A percentile compares a stretch with the other conserved stretches of the same genome.
phyloP scores from a whole-genome alignment of 345 rosid genomes.

The Iberis pinnata region DNA sequence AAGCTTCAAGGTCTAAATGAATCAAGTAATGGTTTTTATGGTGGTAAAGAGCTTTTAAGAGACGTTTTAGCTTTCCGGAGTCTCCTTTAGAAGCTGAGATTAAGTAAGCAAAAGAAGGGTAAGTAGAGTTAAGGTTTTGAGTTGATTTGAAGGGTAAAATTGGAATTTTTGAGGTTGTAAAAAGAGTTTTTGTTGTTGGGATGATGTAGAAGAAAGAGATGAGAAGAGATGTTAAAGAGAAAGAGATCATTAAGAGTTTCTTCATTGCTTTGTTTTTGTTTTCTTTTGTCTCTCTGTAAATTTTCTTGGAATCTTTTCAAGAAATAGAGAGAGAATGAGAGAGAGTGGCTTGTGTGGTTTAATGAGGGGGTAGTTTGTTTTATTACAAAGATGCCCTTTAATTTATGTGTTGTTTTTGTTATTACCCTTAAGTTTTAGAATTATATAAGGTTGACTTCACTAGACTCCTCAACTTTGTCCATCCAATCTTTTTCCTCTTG shows the following conservation, averaged over 20 bases:
- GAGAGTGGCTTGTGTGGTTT: conserved; percentile 11
- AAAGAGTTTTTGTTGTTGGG: conserved; percentile 35
- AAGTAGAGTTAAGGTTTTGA: conserved; percentile 31
- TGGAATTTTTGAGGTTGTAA: conserved; percentile 34
- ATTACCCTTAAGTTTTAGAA: not conserved
- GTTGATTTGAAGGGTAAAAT: conserved; percentile 28
- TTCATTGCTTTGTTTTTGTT: conserved; percentile 20
- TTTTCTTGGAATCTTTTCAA: conserved; percentile 7
- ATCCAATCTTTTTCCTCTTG: too few species aligned
- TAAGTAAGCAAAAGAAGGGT: conserved; percentile 77
- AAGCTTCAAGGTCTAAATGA: conserved; percentile 67
- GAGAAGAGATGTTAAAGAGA: conserved; percentile 47
- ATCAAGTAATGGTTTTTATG: conserved; percentile 71
- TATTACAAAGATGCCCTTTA: conserved; percentile 1
- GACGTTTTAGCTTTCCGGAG: conserved; percentile 44
- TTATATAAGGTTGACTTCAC: too few species aligned
- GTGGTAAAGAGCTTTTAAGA: conserved; percentile 63
- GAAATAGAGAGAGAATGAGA: not conserved
- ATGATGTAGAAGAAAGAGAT: conserved; percentile 48
- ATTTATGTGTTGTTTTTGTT: conserved; percentile 1
- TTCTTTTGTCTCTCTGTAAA: conserved; percentile 26
- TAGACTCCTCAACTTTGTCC: too few species aligned
- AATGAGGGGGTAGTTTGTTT: conserved; percentile 8
- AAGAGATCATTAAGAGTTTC: conserved; percentile 47
- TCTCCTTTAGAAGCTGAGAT: conserved; percentile 84